Evolutionary conservation across 2,329 filamentous ascomycete genomes (phyloP).

Genomic region (Tympanopsis confertula): DNA sequence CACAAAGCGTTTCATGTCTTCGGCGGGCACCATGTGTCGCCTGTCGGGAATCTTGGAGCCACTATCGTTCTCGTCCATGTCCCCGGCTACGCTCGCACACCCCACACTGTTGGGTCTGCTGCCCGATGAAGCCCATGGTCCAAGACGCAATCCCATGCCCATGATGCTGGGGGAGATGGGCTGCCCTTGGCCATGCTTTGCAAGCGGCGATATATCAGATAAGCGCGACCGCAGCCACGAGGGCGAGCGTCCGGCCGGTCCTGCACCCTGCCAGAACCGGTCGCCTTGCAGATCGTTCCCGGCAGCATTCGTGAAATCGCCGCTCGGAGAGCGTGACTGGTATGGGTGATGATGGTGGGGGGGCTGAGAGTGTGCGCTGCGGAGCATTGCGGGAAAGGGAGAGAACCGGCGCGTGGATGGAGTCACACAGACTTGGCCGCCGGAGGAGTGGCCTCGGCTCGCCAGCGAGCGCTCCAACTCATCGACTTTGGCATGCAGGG

Average conservation of each 20-base stretch:
- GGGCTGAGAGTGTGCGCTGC: not conserved
- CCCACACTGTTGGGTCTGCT: too few species aligned
- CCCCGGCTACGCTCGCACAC: too few species aligned
- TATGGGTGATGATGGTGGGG: not conserved
- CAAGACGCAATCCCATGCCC: not conserved
- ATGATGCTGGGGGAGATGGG: not conserved
- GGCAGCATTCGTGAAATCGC: too few species aligned
- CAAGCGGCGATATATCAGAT: conserved; percentile 20
- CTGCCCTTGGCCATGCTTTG: not conserved
- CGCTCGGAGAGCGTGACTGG: not conserved
- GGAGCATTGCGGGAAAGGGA: too few species aligned
- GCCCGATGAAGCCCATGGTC: too few species aligned
- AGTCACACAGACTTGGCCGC: too few species aligned
- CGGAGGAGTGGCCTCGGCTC: not conserved
- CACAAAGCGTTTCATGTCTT: conserved; percentile 21
- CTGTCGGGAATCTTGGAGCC: not conserved
- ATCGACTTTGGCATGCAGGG: conserved; percentile 24
- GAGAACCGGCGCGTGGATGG: not conserved
- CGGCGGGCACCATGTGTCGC: conserved; percentile 5
- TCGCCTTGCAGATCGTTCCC: not conserved
- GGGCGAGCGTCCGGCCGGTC: not conserved
- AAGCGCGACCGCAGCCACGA: conserved; percentile 22
- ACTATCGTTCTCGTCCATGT: not conserved
- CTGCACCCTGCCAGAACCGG: not conserved
- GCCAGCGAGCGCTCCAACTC: conserved; percentile 21